Evolutionary conservation across 1,139 yeast genomes (phyloP).

Genomic region (Lodderomyces elongisporus): DNA sequence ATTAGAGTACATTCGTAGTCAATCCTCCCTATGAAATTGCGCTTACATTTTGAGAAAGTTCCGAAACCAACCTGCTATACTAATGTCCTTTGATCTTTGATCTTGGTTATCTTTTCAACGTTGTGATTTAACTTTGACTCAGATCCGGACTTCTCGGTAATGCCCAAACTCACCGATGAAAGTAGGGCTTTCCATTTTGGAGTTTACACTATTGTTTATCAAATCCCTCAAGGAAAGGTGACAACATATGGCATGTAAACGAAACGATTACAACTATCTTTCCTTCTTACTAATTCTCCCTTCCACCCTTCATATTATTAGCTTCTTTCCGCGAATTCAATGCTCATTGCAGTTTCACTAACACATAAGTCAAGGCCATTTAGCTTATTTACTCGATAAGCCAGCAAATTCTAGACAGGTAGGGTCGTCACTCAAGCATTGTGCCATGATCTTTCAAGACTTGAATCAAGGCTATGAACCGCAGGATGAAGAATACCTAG

Average conservation of each 20-base stretch:
- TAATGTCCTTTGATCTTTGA: no score
- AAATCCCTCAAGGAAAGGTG: slow-evolving; percentile 62
- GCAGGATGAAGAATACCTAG: slow-evolving; percentile 16
- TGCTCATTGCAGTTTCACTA: no score
- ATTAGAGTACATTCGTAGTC: no score
- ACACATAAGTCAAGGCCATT: no score
- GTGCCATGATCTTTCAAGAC: slow-evolving; percentile 18
- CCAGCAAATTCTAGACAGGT: slow-evolving; percentile 73
- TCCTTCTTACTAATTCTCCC: not conserved
- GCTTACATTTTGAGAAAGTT: no score
- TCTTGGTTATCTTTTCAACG: no score
- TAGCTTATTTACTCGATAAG: slow-evolving; percentile 56
- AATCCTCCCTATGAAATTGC: no score
- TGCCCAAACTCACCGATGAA: slow-evolving; percentile 5
- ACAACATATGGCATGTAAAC: slow-evolving; percentile 55
- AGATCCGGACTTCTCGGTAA: no score
- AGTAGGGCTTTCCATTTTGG: slow-evolving; percentile 40
- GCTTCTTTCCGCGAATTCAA: no score
- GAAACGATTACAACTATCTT: not conserved
- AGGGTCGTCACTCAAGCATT: slow-evolving; percentile 60
- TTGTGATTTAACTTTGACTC: no score
- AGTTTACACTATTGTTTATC: slow-evolving; percentile 50
- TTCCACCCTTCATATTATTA: not conserved
- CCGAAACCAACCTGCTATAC: no score
- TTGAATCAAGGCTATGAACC: slow-evolving; percentile 19